phyloP scores from a whole-genome alignment of 805 yeast genomes.

The Metschnikowia santaceciliae region DNA sequence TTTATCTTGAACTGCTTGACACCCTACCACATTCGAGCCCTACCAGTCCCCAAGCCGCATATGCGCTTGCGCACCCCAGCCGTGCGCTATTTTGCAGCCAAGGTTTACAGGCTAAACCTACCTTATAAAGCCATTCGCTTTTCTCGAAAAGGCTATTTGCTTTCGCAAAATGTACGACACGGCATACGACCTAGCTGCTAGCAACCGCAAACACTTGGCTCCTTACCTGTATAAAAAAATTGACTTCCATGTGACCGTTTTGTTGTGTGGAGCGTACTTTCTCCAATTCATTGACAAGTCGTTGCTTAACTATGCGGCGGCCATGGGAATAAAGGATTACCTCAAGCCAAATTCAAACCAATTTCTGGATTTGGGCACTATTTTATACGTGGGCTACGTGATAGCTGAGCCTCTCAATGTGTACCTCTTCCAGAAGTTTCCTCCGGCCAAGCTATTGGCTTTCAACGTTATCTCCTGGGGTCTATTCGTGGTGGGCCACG shows the following conservation, averaged over 20 bases:
- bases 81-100: conserved; percentile 12
- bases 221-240: conserved; percentile 16
- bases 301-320: conserved; percentile 55
- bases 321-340: conserved; percentile 55
- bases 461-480: conserved; percentile 53
- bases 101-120: neutral
- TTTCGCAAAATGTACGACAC: conserved; percentile 5
- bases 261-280: conserved; percentile 50
- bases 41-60: neutral
- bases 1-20: too few species aligned
- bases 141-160: neutral
- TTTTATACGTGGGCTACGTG: conserved; percentile 51
- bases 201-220: neutral
- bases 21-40: neutral
- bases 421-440: conserved; percentile 43
- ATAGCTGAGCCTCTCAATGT: conserved; percentile 49
- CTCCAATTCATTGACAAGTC: conserved; percentile 57
- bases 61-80: conserved; percentile 8
- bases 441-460: conserved; percentile 50
- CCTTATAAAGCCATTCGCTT: too few species aligned
- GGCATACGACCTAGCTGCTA: conserved; percentile 5
- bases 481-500: conserved; percentile 36
- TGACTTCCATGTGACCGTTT: conserved; percentile 43
- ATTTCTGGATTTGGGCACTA: conserved; percentile 51
- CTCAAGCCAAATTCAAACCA: conserved; percentile 40